Evolutionary conservation across 805 yeast species (phyloP).

Genomic region (Kodamaea nitidulidarum): DNA sequence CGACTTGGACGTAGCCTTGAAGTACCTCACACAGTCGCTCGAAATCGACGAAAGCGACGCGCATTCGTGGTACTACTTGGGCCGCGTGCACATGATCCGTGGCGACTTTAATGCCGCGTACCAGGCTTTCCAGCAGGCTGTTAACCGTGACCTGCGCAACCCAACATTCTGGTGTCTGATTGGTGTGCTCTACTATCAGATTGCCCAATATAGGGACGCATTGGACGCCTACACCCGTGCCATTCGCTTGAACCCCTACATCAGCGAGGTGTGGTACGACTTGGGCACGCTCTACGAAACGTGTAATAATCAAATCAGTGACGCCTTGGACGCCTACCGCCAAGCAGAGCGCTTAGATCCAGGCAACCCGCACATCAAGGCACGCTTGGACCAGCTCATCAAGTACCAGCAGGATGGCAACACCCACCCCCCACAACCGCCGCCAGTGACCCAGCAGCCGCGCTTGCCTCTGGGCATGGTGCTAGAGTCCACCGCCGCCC

Average conservation of each 20-base stretch:
- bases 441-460: slow-evolving; percentile 63
- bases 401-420: slow-evolving; percentile 69
- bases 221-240: slow-evolving; percentile 97
- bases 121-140: slow-evolving; percentile 98
- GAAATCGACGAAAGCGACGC: slow-evolving; percentile 91
- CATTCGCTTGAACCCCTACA: slow-evolving; percentile 90
- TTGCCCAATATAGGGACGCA: slow-evolving; percentile 94
- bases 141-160: slow-evolving; percentile 91
- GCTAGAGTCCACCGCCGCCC: slow-evolving; percentile 38
- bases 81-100: slow-evolving; percentile 94
- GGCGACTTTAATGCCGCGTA: slow-evolving; percentile 94
- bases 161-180: slow-evolving; percentile 98
- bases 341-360: slow-evolving; percentile 96
- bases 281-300: slow-evolving; percentile 95
- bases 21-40: slow-evolving; percentile 77
- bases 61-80: slow-evolving; percentile 94
- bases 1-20: slow-evolving; percentile 79
- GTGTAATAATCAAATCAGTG: slow-evolving; percentile 91
- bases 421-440: slow-evolving; percentile 59
- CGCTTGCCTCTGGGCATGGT: slow-evolving; percentile 61
- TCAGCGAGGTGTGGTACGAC: slow-evolving; percentile 98
- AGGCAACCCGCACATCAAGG: slow-evolving; percentile 88
- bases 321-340: slow-evolving; percentile 94
- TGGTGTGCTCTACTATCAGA: slow-evolving; percentile 95
- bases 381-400: slow-evolving; percentile 81